A percentile compares a stretch with the other conserved stretches of the same genome.
phyloP scores from a whole-genome alignment of 176 grass and related monocot genomes.

The Miscanthus lutarioriparius region DNA sequence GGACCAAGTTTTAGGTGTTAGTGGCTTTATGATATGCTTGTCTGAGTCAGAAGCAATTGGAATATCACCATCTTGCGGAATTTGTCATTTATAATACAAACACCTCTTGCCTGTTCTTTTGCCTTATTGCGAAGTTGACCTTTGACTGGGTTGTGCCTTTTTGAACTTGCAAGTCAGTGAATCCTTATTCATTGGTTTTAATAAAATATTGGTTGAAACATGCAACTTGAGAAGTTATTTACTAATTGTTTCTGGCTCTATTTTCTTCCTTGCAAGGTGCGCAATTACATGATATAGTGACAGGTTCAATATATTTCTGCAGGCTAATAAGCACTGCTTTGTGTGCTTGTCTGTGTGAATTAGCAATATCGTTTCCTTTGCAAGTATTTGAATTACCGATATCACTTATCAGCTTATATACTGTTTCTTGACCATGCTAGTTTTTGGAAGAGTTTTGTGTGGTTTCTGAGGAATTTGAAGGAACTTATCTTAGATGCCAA shows the following conservation, averaged over 20 bases:
- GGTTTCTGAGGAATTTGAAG: neutral
- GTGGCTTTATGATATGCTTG: slow-evolving; percentile 15
- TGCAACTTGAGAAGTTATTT: neutral
- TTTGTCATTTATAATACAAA: neutral
- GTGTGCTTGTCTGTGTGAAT: neutral
- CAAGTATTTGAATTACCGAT: neutral
- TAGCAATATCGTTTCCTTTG: neutral
- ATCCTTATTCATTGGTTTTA: neutral
- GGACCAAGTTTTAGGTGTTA: neutral
- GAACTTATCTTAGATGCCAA: neutral
- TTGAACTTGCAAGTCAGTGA: neutral
- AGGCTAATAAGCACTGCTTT: neutral
- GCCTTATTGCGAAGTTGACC: neutral
- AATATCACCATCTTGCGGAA: neutral
- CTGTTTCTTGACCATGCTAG: neutral
- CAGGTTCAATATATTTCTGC: neutral
- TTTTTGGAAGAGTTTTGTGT: neutral
- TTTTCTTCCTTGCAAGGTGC: neutral
- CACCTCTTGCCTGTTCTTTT: neutral
- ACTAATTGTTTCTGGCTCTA: neutral
- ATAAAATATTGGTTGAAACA: neutral
- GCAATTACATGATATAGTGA: neutral
- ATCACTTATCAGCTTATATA: neutral
- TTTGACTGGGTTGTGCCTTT: neutral
- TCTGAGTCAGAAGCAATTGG: slow-evolving; percentile 11